These are phyloP conservation scores for Tolypocladium tundrense DNA, from an alignment of 2,329 filamentous ascomycete genomes.

Conservation along the genomic window DNA sequence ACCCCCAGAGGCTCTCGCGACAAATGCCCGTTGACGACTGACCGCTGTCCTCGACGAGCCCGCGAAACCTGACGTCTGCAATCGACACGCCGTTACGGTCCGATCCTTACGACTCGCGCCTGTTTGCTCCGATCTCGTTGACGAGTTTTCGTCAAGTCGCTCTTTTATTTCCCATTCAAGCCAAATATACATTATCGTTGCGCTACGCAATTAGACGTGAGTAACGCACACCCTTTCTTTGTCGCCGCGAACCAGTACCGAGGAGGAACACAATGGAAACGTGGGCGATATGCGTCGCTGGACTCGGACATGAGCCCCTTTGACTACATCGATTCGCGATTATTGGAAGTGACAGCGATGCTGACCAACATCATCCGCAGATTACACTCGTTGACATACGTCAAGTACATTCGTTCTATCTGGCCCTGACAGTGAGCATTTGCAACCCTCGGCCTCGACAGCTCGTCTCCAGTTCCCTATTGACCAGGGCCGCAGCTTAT, in stretches of 20 bases:
- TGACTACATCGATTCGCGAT: neutral
- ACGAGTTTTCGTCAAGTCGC: conserved; percentile 38
- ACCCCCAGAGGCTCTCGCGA: conserved; percentile 19
- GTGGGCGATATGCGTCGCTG: neutral
- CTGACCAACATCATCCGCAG: conserved; percentile 9
- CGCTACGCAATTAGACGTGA: conserved; percentile 9
- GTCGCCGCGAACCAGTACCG: neutral
- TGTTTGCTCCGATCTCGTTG: conserved; percentile 17
- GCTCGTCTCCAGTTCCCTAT: neutral
- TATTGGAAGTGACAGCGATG: neutral
- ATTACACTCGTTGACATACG: conserved; percentile 42
- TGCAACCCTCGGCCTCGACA: neutral
- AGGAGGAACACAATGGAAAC: neutral
- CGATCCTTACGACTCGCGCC: conserved; percentile 15
- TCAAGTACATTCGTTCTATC: conserved; percentile 51
- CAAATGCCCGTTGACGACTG: conserved; percentile 21
- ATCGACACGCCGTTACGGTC: conserved; percentile 11
- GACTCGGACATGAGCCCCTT: neutral
- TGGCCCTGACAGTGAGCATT: conserved; percentile 34
- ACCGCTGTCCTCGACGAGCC: conserved; percentile 12
- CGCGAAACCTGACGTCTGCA: conserved; percentile 2
- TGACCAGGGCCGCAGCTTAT: conserved; percentile 4
- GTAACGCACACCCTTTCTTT: neutral
- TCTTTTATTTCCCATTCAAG: conserved; percentile 20
- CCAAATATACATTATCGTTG: conserved; percentile 6